These are phyloP conservation scores for Panicum virgatum DNA, from an alignment of 202 grass and related monocot genomes.

Conservation along the genomic window DNA sequence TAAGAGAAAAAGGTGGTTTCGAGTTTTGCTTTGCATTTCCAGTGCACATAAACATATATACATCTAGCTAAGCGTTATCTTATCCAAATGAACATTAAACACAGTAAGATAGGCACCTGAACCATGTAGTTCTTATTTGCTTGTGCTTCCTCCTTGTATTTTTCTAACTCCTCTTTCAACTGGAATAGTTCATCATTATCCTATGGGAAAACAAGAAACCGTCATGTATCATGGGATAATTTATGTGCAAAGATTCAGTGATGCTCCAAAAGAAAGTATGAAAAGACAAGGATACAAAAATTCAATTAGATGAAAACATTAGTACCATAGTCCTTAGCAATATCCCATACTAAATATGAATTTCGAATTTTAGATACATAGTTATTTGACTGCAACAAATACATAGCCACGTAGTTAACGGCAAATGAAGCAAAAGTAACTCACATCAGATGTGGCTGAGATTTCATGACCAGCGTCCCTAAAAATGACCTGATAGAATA, in stretches of 20 bases:
- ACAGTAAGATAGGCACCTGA: constrained; percentile 51
- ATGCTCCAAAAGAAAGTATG: background rate
- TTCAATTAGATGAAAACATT: background rate
- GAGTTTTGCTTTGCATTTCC: background rate
- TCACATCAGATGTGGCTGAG: constrained; percentile 57
- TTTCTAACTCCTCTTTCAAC: constrained; percentile 85
- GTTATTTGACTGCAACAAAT: background rate
- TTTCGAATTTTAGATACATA: background rate
- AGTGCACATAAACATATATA: background rate
- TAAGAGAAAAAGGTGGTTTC: background rate
- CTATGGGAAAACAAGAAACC: constrained; percentile 33
- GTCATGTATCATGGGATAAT: background rate
- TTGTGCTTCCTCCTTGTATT: constrained; percentile 83
- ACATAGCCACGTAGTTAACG: background rate
- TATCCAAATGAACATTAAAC: background rate
- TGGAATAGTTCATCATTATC: constrained; percentile 70
- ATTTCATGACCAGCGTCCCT: constrained; percentile 44
- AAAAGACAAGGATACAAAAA: background rate
- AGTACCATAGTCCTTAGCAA: background rate
- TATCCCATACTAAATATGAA: background rate
- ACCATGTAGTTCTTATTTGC: constrained; percentile 97
- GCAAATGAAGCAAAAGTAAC: constrained; percentile 14
- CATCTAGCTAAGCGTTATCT: background rate
- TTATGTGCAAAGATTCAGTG: background rate
- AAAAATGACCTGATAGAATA: constrained; percentile 46